Evolutionary conservation across 2,329 filamentous ascomycete species (phyloP).

Genomic region (Raffaelea arxii): DNA sequence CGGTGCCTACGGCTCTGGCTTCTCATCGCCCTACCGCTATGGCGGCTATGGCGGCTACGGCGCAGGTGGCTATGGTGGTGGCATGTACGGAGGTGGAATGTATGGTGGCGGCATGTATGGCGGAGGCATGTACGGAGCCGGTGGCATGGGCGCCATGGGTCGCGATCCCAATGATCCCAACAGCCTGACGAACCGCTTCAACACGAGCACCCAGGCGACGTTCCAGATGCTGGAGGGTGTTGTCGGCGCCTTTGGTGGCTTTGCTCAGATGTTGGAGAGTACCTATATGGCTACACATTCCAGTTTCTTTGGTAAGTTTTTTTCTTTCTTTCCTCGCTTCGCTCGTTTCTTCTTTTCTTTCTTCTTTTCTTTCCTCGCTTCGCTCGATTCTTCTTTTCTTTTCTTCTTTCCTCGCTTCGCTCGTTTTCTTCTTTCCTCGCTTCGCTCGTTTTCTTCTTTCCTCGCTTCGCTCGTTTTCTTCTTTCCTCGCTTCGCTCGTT

Average conservation of each 20-base stretch:
- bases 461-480: constrained; percentile 58
- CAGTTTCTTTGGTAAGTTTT: constrained; percentile 80
- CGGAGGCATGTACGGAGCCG: constrained; percentile 30
- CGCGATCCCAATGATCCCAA: constrained; percentile 76
- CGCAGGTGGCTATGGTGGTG: constrained; percentile 10
- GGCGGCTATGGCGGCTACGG: constrained; percentile 26
- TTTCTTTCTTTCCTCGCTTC: neutral
- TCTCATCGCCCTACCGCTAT: constrained; percentile 42
- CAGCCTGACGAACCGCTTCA: constrained; percentile 91
- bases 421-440: constrained; percentile 6
- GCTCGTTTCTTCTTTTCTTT: constrained; percentile 4
- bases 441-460: constrained; percentile 80
- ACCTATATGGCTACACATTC: constrained; percentile 99
- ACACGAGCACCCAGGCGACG: constrained; percentile 87
- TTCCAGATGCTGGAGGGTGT: constrained; percentile 98
- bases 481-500: neutral
- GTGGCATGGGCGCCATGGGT: constrained; percentile 29
- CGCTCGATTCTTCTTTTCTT: too few species aligned
- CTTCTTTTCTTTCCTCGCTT: constrained; percentile 22
- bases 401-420: neutral
- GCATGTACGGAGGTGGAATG: constrained; percentile 30
- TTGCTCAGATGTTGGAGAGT: constrained; percentile 98
- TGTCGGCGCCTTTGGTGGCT: constrained; percentile 91
- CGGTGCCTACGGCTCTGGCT: constrained; percentile 27
- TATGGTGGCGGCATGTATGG: constrained; percentile 54